These are phyloP conservation scores for Aspergillus quadricinctus DNA, from an alignment of 2,329 filamentous ascomycete species.

Conservation along the genomic window DNA sequence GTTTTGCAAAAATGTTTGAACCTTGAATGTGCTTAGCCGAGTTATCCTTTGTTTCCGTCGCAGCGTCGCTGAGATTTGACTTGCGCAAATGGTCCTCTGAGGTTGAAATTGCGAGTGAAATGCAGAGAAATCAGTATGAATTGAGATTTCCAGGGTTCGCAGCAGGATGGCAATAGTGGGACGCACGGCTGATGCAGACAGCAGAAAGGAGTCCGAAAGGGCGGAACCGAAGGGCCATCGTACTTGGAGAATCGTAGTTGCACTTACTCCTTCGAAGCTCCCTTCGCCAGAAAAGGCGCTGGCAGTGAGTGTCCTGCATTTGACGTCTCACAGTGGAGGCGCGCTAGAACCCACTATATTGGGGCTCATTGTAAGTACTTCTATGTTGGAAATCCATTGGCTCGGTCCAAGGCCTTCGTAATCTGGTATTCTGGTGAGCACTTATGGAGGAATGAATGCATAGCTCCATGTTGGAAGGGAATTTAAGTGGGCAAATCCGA, in stretches of 20 bases:
- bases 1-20: neutral
- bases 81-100: neutral
- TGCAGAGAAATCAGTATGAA: neutral
- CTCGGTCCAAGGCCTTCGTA: too few relatives aligned
- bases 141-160: conserved; percentile 1
- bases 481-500: neutral
- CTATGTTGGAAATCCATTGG: neutral
- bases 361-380: neutral
- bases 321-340: conserved; percentile 14
- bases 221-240: conserved; percentile 1
- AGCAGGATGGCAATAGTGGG: conserved; percentile 12
- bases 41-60: neutral
- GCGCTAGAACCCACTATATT: neutral
- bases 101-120: neutral
- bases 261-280: neutral
- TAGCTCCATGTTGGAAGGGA: neutral
- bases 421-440: neutral
- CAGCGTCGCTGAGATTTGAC: neutral
- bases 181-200: conserved; percentile 17
- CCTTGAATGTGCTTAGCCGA: neutral
- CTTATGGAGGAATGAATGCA: neutral
- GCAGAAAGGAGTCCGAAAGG: conserved; percentile 11
- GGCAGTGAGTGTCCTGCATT: neutral
- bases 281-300: neutral
- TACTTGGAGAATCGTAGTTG: neutral